Conservation (phyloP, 371 early-diverging fungal species). For the Syncephalis fuscata region DNA sequence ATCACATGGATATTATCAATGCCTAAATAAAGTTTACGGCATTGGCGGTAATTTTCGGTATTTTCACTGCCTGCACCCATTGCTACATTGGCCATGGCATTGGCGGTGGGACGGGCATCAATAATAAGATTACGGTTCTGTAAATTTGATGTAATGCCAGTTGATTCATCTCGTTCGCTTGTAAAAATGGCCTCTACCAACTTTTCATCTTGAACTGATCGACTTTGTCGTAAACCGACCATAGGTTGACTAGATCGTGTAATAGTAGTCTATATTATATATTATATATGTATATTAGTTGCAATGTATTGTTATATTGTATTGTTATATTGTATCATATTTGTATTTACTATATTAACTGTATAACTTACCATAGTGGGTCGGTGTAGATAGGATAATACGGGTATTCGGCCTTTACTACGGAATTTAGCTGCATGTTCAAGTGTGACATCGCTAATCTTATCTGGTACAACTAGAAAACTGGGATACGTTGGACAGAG, state of each 20-base stretch:
- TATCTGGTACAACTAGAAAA: slow-evolving; percentile 64
- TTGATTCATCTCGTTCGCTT: slow-evolving; percentile 25
- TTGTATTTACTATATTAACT: slow-evolving; percentile 26
- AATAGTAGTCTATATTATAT: slow-evolving; percentile 53
- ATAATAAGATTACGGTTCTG: slow-evolving; percentile 59
- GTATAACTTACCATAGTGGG: slow-evolving; percentile 33
- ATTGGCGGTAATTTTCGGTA: slow-evolving; percentile 79
- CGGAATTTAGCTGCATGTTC: slow-evolving; percentile 82
- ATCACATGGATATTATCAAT: slow-evolving; percentile 98
- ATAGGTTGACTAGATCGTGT: slow-evolving; percentile 90
- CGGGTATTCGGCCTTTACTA: slow-evolving; percentile 82
- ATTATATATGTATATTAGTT: background rate
- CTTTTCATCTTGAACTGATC: slow-evolving; percentile 94
- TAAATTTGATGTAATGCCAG: slow-evolving; percentile 14
- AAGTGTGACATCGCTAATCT: slow-evolving; percentile 79
- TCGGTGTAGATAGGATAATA: slow-evolving; percentile 72
- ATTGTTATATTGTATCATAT: slow-evolving; percentile 84
- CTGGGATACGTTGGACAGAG: slow-evolving; percentile 84
- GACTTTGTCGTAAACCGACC: slow-evolving; percentile 81
- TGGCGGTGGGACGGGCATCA: slow-evolving; percentile 88
- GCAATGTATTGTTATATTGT: too few species aligned
- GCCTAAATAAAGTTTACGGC: slow-evolving; percentile 69
- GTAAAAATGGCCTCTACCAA: slow-evolving; percentile 80
- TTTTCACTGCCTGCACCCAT: slow-evolving; percentile 91
- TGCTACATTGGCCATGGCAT: slow-evolving; percentile 85